A percentile compares a stretch with the other conserved stretches of the same genome.
These are phyloP conservation scores for Silene latifolia DNA, from an alignment of 148 eudicot species.

Conservation along the genomic window DNA sequence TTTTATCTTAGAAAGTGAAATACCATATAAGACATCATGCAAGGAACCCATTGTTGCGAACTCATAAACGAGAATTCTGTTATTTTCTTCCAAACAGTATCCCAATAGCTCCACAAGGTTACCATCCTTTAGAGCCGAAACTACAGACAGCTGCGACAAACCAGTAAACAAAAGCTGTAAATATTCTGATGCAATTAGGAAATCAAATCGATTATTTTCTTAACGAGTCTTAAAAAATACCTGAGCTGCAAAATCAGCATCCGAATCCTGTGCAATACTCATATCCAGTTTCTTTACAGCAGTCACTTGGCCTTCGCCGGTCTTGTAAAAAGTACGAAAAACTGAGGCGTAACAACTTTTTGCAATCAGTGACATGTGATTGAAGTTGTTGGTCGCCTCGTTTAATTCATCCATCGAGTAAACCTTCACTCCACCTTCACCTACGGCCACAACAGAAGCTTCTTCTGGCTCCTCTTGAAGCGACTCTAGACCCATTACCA, in stretches of 20 bases:
- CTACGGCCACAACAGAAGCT: slow-evolving; percentile 30
- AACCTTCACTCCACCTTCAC: slow-evolving; percentile 46
- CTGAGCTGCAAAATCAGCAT: slow-evolving; percentile 61
- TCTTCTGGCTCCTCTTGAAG: slow-evolving; percentile 29
- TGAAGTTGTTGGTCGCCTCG: slow-evolving; percentile 51
- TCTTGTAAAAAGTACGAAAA: slow-evolving; percentile 46
- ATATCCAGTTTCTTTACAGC: slow-evolving; percentile 78
- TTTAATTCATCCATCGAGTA: slow-evolving; percentile 52
- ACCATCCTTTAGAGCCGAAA: slow-evolving; percentile 66
- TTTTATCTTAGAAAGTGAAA: background rate
- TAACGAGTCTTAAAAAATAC: slow-evolving; percentile 6
- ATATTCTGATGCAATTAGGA: too few relatives aligned
- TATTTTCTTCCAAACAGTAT: slow-evolving; percentile 56
- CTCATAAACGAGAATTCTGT: slow-evolving; percentile 66
- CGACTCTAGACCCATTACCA: slow-evolving; percentile 82
- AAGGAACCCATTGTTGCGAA: slow-evolving; percentile 72
- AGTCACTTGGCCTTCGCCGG: slow-evolving; percentile 37
- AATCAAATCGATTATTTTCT: too few relatives aligned
- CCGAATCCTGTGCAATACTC: slow-evolving; percentile 59
- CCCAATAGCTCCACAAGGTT: slow-evolving; percentile 56
- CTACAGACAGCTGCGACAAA: slow-evolving; percentile 50
- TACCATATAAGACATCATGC: slow-evolving; percentile 51
- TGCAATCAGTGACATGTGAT: slow-evolving; percentile 56
- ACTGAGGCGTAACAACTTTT: slow-evolving; percentile 82
- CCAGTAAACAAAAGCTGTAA: background rate